phyloP scores from a whole-genome alignment of 306 rosid genomes.

The Castanea crenata region DNA sequence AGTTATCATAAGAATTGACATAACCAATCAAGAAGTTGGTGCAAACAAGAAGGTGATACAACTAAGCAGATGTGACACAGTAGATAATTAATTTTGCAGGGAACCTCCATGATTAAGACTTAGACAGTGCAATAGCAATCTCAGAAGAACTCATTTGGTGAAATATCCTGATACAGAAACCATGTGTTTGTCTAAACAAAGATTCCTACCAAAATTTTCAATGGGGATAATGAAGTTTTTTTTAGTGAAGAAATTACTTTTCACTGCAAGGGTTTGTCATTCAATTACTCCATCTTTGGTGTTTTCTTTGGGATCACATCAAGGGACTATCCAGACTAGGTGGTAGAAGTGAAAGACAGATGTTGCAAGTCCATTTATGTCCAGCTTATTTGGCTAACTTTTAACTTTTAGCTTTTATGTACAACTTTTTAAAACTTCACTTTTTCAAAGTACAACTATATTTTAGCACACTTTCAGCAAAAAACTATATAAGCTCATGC shows the following conservation, averaged over 20 bases:
- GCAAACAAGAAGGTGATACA: background rate
- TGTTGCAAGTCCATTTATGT: background rate
- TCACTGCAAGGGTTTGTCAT: background rate
- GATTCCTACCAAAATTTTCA: background rate
- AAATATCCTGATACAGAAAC: background rate
- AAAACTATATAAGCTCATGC: too few relatives aligned
- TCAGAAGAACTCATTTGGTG: background rate
- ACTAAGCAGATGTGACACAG: background rate
- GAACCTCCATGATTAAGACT: background rate
- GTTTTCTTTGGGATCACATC: background rate
- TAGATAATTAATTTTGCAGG: background rate
- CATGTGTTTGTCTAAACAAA: background rate
- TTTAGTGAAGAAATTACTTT: background rate
- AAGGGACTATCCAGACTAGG: background rate
- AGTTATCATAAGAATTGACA: background rate
- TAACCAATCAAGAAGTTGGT: background rate
- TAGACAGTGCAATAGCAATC: background rate
- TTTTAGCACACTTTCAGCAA: too few relatives aligned
- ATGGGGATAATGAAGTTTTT: background rate
- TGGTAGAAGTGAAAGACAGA: background rate
- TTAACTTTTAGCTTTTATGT: too few relatives aligned
- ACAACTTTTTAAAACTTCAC: too few relatives aligned
- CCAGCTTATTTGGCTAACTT: too few relatives aligned
- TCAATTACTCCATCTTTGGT: background rate
- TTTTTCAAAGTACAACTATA: too few relatives aligned